These are phyloP conservation scores for Yamagishiella unicocca DNA, from an alignment of 139 green algal genomes.

Conservation along the genomic window DNA sequence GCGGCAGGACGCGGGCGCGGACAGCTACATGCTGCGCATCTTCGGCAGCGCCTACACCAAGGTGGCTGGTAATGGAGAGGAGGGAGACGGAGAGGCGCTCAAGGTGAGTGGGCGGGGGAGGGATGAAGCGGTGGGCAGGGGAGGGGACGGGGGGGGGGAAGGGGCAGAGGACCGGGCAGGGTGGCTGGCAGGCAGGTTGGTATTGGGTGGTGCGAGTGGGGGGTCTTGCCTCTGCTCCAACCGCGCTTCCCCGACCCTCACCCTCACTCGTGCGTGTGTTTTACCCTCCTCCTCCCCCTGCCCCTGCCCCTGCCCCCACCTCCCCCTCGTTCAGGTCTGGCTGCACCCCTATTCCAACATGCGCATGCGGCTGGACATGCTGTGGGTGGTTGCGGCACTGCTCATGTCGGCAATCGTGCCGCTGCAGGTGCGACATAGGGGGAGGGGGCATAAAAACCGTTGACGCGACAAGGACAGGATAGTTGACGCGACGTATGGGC, in stretches of 20 bases:
- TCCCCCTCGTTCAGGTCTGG: conserved; percentile 2
- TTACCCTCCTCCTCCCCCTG: background rate
- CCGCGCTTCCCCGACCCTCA: no score
- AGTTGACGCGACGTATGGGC: background rate
- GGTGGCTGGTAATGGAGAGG: conserved; percentile 9
- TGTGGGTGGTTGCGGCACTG: conserved; percentile 12
- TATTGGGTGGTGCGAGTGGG: no score
- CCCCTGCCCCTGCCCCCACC: no score
- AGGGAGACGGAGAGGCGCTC: background rate
- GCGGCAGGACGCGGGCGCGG: conserved; percentile 36
- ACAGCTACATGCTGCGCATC: conserved; percentile 48
- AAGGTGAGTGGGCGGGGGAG: background rate
- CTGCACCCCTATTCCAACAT: conserved; percentile 38
- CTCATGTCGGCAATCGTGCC: conserved; percentile 2
- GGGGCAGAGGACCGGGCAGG: no score
- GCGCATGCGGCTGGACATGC: conserved; percentile 40
- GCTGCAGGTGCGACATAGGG: conserved; percentile 6
- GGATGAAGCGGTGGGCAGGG: no score
- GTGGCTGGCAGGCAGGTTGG: no score
- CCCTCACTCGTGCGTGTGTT: background rate
- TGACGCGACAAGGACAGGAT: no score
- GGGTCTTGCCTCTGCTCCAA: no score
- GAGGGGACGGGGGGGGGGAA: background rate
- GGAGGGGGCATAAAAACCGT: background rate
- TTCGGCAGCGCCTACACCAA: conserved; percentile 47